phyloP scores from a whole-genome alignment of 352 stramenopile genomes.

The Aphanomyces astaci region DNA sequence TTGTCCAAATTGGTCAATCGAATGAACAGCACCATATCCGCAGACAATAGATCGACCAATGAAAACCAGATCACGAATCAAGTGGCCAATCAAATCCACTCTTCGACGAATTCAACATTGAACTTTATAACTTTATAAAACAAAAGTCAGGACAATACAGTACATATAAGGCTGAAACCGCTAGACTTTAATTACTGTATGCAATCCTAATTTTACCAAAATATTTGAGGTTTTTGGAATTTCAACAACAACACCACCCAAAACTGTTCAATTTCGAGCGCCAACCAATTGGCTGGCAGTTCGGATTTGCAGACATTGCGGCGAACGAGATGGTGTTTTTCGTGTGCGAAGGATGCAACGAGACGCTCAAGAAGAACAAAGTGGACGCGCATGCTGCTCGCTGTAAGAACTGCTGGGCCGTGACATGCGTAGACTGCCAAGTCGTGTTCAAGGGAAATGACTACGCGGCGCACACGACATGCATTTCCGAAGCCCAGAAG shows the following conservation, averaged over 20 bases:
- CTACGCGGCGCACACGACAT: slow-evolving; percentile 86
- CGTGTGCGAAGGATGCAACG: slow-evolving; percentile 80
- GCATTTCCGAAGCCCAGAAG: slow-evolving; percentile 91
- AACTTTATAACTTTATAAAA: too few relatives aligned
- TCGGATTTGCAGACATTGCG: not conserved
- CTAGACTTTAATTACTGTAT: too few relatives aligned
- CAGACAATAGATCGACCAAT: too few relatives aligned
- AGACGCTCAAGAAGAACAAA: slow-evolving; percentile 93
- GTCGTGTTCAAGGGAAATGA: slow-evolving; percentile 84
- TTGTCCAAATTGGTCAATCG: too few relatives aligned
- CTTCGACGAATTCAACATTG: too few relatives aligned
- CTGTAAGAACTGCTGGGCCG: slow-evolving; percentile 81
- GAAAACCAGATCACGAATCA: too few relatives aligned
- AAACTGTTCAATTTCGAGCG: not conserved
- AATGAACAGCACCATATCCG: too few relatives aligned
- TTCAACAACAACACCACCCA: not conserved
- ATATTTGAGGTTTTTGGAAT: too few relatives aligned
- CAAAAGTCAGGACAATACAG: too few relatives aligned
- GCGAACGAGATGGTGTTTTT: slow-evolving; percentile 67
- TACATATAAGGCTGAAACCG: too few relatives aligned
- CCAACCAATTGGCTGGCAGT: not conserved
- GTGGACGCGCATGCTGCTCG: slow-evolving; percentile 83
- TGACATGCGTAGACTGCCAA: slow-evolving; percentile 92
- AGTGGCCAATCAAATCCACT: too few relatives aligned
- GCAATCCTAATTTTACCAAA: too few relatives aligned